Base-by-base conservation (phyloP, 495 filamentous ascomycete genomes). In the Penicillium canariense region DNA sequence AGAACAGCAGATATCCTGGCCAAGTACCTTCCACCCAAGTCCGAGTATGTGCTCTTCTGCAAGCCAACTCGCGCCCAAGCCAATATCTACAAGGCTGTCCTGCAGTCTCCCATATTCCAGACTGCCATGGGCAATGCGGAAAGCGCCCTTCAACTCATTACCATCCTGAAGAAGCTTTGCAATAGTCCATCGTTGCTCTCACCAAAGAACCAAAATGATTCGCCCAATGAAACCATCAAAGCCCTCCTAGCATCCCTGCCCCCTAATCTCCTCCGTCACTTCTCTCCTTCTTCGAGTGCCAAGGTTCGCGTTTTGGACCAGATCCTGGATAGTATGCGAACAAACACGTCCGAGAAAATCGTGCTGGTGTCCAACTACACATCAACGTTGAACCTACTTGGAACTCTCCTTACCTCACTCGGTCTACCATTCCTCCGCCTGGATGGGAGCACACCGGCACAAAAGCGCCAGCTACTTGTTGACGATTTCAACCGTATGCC, bases 361-460 rank as follows among this genome's bases (percentile, higher is more conserved):
- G 86, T 93, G 12, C 74, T 93, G 17, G 88, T 93, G 26, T 90
- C 88, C 18, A 91, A 91, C 67, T 91, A 90, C 67, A 93, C 88
- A 0, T 81, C 84, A 14, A 93, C 88, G 0, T 78, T 93, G 7
- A 86, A 86, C 60, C 71, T 93, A 27, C 77, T 93, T 9, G 81
- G 80, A 34, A 79, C 71, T 0, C 82, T 90, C 0, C 80, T 93
- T 8, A 70, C 77, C 11, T 82, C 84, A 10, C 76, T 87, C 5
- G 80, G 78, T 7, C 81, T 89, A 39, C 76, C 77, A 4, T 90
- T 82, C 65, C 80, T 90, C 23, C 84, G 88, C 4, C 81, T 93
- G 2, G 88, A 93, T 59, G 88, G 88, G 31, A 80, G 79, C 17
- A 90, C 87, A 0, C 87, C 88, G 2, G 60, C 83, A 2, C 67